Evolutionary conservation across 805 yeast species (phyloP), one percentile per base, ranked within the genome.

Genomic region (Vanderwaltozyma tropicalis): DNA sequence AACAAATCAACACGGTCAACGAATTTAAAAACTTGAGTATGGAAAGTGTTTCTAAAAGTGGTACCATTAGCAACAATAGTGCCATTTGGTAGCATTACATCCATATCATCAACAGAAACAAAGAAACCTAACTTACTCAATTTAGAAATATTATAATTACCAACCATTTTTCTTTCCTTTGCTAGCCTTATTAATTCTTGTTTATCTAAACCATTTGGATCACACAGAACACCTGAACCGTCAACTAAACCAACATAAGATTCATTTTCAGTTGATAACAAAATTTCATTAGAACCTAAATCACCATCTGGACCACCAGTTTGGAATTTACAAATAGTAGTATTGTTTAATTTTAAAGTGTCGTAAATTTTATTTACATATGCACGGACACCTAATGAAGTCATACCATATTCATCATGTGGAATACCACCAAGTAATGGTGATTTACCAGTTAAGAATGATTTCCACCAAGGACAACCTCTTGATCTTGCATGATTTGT

Each of bases 301-400:
- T 89, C 98, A 55, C 98, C 98, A 62, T 92, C 96, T 46, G 97
- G 97, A 32, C 98, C 98, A 64, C 97, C 98, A 39, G 96, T 92
- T 68, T 89, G 98, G 54, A 92, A 69, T 64, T 92, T 89, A 52
- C 70, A 71, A 42, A 89, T 72, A 28, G 65, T 62, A 19, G 72
- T 64, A 46, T 79, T 74, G 28, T 67, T 61, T 42, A 89, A 68
- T 15, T 72, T 66, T 41, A 80, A 70, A 59, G 86, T 83, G 48
- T 84, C 81, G 62, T 89, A 89, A 42, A 88, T 78, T 53, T 84
- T 83, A 57, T 83, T 79, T 41, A 89, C 94, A 59, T 78, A 89
- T 34, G 95, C 85, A 52, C 97, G 76, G 34, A 92, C 96, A 36
- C 95, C 85, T 46, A 89, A 67, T 7, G 96, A 80, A 6, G 98